Base-by-base conservation (phyloP, 306 rosid species). In the Prosopis cineraria region DNA sequence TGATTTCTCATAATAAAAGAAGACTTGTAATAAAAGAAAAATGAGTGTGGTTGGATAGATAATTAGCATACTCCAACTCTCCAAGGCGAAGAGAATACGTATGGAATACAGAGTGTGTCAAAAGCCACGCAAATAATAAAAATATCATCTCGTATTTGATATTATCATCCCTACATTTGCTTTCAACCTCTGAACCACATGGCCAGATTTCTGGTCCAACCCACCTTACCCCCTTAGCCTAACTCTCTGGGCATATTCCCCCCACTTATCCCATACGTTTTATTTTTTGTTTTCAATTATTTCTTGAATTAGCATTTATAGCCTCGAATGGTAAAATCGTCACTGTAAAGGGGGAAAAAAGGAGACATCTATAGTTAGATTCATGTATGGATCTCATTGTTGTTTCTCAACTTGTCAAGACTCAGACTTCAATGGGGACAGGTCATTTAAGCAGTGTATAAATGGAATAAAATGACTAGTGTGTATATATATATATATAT, bases 161-260 rank as follows among this genome's bases (percentile, higher is more conserved):
- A 83, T 80, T 63, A 89, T 82, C 76, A 89, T 86, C 76, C 73
- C 69, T 78, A 80, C 92, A 76, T 83, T 94, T 89, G 90, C 90
- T 74, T 84, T 89, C 81, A 82, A 80, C 85, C 80, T 82, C 80
- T 34, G 72, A 87, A 73, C 71, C 96, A 91, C 96, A 89, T 91
- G 93, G 85, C 66, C 2, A 25, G 75, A 52, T 67, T 79, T 65
- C 74, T 29, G 48, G 79, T 78, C 79, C 78, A 69, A 75, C 70
- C 76, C 86, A 80, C 83, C 88, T 73, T 82, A 53, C 86, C 73
- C 59, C 53, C 70, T 10, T 73, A 70, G 2, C 83, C 58, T 75
- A 75, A 80, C 74, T 64, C 76, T 1, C 10, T 19, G 7, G 0
- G n/a, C 71, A 20, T 39, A n/a, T 66, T 37, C 48, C 33, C 65